phyloP scores from a whole-genome alignment of 1,284 basidiomycete species.

The Ustilago shanxiensis region DNA sequence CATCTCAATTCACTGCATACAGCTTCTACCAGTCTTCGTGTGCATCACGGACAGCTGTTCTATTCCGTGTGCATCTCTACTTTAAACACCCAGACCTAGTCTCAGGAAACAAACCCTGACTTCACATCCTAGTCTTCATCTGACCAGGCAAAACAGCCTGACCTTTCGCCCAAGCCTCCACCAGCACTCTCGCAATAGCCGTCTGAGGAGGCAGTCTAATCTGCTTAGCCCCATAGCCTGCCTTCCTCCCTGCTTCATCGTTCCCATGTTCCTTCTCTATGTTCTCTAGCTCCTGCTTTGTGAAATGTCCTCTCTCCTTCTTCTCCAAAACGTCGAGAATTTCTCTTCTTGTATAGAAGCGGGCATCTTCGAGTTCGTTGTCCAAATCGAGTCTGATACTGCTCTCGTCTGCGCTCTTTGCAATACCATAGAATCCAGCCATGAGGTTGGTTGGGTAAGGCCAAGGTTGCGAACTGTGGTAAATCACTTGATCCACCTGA shows the following conservation, averaged over 20 bases:
- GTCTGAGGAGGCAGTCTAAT: conserved; percentile 70
- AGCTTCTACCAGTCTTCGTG: too few species aligned
- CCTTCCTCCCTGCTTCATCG: conserved; percentile 67
- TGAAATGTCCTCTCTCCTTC: conserved; percentile 72
- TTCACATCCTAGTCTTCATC: conserved; percentile 43
- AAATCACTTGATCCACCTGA: conserved; percentile 83
- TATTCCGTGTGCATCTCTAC: not conserved
- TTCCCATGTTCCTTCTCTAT: conserved; percentile 72
- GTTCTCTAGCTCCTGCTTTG: conserved; percentile 76
- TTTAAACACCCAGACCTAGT: too few species aligned
- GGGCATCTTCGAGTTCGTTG: conserved; percentile 94
- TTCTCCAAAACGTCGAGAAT: conserved; percentile 78
- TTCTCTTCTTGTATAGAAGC: conserved; percentile 85
- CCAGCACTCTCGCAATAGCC: conserved; percentile 80
- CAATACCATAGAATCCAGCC: conserved; percentile 76
- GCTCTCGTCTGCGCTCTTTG: conserved; percentile 68
- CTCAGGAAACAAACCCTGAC: not conserved
- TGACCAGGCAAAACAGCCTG: conserved; percentile 64
- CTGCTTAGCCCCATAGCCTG: conserved; percentile 8
- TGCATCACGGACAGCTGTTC: not conserved
- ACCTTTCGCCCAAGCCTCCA: conserved; percentile 78
- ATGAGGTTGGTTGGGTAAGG: conserved; percentile 83
- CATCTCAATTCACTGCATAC: too few species aligned
- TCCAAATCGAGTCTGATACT: conserved; percentile 88
- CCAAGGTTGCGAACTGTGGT: conserved; percentile 89